A percentile compares a stretch with the other conserved stretches of the same genome.
These are phyloP conservation scores for Leishmania tarentolae DNA, from an alignment of 208 protist genomes.

Conservation along the genomic window DNA sequence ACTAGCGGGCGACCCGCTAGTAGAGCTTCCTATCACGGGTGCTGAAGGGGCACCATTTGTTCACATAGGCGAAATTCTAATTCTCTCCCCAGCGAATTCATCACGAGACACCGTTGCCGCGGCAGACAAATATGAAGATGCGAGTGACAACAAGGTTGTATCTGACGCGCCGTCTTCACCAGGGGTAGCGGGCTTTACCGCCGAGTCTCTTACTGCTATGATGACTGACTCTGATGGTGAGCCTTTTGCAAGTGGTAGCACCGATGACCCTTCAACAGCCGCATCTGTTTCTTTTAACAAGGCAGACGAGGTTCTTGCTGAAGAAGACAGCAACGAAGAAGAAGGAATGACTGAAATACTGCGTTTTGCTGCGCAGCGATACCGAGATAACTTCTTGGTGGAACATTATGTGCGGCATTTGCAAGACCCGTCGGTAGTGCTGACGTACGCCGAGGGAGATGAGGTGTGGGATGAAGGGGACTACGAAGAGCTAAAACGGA, in stretches of 20 bases:
- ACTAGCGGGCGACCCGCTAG: constrained; percentile 74
- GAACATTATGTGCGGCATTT: constrained; percentile 73
- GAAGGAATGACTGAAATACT: constrained; percentile 12
- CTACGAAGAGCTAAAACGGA: constrained; percentile 41
- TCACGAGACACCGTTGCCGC: background rate
- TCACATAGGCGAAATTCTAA: constrained; percentile 80
- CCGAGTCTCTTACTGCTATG: constrained; percentile 30
- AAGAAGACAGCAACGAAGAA: constrained; percentile 14
- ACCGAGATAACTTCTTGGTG: constrained; percentile 51
- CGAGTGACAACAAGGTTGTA: background rate
- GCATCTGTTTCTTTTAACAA: background rate
- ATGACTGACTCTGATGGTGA: background rate
- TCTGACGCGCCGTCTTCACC: background rate
- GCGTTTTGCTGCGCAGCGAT: constrained; percentile 38
- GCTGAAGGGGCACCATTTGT: constrained; percentile 74
- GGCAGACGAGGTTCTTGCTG: background rate
- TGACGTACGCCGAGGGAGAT: constrained; percentile 87
- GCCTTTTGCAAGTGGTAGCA: background rate
- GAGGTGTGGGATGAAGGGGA: constrained; percentile 90
- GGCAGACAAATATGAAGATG: too few species aligned
- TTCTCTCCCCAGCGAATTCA: constrained; percentile 35
- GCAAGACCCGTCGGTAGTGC: constrained; percentile 43
- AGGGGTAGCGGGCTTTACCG: constrained; percentile 20
- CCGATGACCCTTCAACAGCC: background rate
- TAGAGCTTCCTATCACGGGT: constrained; percentile 82